phyloP scores from a whole-genome alignment of 116 monocot species.

The Dioscorea cayenensis region DNA sequence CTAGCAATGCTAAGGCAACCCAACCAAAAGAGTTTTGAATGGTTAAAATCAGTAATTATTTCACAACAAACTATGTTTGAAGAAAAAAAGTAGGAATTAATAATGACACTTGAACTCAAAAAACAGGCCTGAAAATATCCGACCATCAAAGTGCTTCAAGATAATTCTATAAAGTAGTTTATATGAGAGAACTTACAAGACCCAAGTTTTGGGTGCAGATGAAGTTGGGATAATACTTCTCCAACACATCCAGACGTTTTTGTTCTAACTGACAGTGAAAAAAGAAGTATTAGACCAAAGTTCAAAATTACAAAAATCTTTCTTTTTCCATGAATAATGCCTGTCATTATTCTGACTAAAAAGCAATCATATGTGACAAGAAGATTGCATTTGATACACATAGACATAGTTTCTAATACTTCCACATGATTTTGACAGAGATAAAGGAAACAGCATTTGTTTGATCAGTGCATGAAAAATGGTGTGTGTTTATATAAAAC shows the following conservation, averaged over 20 bases:
- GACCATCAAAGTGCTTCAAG: background rate
- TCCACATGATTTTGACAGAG: background rate
- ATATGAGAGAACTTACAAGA: conserved; percentile 33
- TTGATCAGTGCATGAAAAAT: background rate
- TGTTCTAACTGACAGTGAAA: conserved; percentile 48
- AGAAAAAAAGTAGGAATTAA: no score
- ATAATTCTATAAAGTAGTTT: background rate
- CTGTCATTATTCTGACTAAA: background rate
- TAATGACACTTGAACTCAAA: no score
- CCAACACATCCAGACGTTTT: conserved; percentile 44
- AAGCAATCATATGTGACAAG: background rate
- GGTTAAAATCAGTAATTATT: no score
- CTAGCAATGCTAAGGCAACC: no score
- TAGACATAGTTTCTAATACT: background rate
- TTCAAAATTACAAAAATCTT: background rate
- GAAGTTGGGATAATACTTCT: conserved; percentile 46
- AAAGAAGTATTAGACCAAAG: conserved; percentile 1
- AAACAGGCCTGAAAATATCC: no score
- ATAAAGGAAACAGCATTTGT: background rate
- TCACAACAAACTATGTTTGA: no score
- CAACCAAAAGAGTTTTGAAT: no score
- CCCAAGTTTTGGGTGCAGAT: conserved; percentile 58
- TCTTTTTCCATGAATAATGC: background rate
- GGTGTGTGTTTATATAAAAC: no score
- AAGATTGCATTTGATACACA: background rate